Base-by-base conservation (phyloP, 2,329 filamentous ascomycete species). In the Chalaropsis ovoidea region DNA sequence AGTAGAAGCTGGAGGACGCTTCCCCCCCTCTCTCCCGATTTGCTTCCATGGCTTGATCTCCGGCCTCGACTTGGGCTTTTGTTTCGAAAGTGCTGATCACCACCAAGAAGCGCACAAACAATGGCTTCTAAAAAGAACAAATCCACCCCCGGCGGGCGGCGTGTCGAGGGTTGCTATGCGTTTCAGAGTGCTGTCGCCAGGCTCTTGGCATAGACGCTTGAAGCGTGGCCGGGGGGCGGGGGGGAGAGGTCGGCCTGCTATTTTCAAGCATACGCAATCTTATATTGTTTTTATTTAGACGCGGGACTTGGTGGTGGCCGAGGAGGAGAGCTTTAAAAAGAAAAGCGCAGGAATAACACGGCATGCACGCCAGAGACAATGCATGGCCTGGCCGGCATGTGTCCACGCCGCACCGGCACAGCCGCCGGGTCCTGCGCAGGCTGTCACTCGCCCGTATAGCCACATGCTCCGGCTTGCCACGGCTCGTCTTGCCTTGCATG, bases 131-230 rank as follows among this genome's bases (percentile, higher is more conserved):
- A 13, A 58, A 39, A n/a, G 13, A 39, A 22, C 8, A n/a, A 15
- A 1, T 47, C 43, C 17, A 5, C n/a, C 27, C 24, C 31, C 54
- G 27, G 15, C 31, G 15, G 17, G 24, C 7, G 2, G 52, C 13
- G 5, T n/a, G 5, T 27, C 61, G 43, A 19, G 47, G 15, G 47
- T 4, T 7, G 19, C 22, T 27, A 15, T 8, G 15, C 22, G 63
- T 64, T 64, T 64, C 63, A 64, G 52, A 22, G 47, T 31, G 19
- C 24, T 47, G 47, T 64, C 63, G 52, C 63, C 35, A 60, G 58
- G 17, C 4, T 64, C 63, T 64, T 64, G 63, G 63, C 63, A 60
- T 1, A 13, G 19, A 7, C 10, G 31, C 31, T 5, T 43, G 24
- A 2, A 45, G 39, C n/a, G 15, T 13, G 7, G 35, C 22, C 15